A percentile compares a stretch with the other conserved stretches of the same genome.
Conservation (phyloP, 2,329 filamentous ascomycete species). For the Phaeosphaeria sp. region DNA sequence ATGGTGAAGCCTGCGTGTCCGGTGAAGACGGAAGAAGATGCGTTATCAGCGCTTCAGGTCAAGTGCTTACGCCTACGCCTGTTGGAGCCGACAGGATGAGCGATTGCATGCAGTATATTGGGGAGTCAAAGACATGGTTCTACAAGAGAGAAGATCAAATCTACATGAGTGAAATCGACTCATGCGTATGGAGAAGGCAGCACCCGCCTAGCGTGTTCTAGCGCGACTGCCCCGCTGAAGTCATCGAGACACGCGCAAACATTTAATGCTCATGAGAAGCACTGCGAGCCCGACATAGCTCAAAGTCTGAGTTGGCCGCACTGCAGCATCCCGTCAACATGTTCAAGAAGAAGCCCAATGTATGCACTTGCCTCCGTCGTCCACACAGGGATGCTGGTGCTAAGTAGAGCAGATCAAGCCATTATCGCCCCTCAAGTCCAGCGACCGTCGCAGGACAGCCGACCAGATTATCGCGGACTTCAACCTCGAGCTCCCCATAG, state of each 20-base stretch:
- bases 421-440: conserved; percentile 69
- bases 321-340: conserved; percentile 44
- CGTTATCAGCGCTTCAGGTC: neutral
- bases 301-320: neutral
- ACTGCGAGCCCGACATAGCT: conserved; percentile 1
- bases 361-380: conserved; percentile 30
- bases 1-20: neutral
- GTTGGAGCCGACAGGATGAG: neutral
- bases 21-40: neutral
- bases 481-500: conserved; percentile 55
- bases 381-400: neutral
- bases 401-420: conserved; percentile 66
- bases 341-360: conserved; percentile 70
- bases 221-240: conserved; percentile 22
- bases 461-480: conserved; percentile 72
- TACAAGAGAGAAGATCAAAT: neutral
- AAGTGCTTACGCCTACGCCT: neutral
- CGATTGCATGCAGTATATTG: neutral
- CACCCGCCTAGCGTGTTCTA: conserved; percentile 6
- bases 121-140: neutral
- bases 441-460: conserved; percentile 70
- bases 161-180: conserved; percentile 6
- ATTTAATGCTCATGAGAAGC: neutral
- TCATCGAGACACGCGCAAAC: conserved; percentile 9
- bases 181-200: conserved; percentile 3